phyloP scores from a whole-genome alignment of 805 yeast species.

The Saturnispora hagleri region DNA sequence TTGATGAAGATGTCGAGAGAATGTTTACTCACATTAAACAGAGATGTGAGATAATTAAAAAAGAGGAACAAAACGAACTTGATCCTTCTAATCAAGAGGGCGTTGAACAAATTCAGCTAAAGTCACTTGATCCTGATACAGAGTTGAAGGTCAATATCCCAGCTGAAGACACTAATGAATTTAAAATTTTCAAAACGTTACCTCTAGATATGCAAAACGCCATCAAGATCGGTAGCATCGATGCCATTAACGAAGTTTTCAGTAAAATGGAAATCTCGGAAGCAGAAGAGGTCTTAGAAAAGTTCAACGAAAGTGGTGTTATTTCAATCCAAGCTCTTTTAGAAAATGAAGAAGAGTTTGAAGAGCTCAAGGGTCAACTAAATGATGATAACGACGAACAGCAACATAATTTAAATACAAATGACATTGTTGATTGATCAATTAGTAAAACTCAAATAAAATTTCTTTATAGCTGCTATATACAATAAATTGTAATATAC shows the following conservation, averaged over 20 bases:
- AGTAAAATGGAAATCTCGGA: constrained; percentile 62
- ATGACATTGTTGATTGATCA: constrained; percentile 8
- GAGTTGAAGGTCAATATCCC: constrained; percentile 69
- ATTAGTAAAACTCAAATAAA: not conserved
- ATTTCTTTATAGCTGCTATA: not conserved
- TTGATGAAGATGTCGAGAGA: constrained; percentile 60
- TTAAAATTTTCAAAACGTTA: constrained; percentile 47
- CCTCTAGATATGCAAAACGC: constrained; percentile 66
- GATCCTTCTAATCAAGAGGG: constrained; percentile 20
- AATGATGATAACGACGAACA: constrained; percentile 4
- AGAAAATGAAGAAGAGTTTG: constrained; percentile 65
- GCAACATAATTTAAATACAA: constrained; percentile 2
- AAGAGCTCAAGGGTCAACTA: constrained; percentile 38
- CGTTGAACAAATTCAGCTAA: constrained; percentile 81
- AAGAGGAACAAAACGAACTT: constrained; percentile 36
- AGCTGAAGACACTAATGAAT: constrained; percentile 39
- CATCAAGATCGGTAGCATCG: constrained; percentile 58
- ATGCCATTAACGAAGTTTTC: constrained; percentile 75
- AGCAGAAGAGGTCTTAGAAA: constrained; percentile 69
- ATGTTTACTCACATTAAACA: constrained; percentile 67
- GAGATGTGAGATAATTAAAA: constrained; percentile 61
- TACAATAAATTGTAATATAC: not conserved
- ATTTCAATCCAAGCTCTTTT: constrained; percentile 71
- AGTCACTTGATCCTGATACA: constrained; percentile 77
- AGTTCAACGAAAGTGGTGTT: constrained; percentile 72